Evolutionary conservation across 2,329 filamentous ascomycete genomes (phyloP).

Genomic region (Atkinsonella texensis): DNA sequence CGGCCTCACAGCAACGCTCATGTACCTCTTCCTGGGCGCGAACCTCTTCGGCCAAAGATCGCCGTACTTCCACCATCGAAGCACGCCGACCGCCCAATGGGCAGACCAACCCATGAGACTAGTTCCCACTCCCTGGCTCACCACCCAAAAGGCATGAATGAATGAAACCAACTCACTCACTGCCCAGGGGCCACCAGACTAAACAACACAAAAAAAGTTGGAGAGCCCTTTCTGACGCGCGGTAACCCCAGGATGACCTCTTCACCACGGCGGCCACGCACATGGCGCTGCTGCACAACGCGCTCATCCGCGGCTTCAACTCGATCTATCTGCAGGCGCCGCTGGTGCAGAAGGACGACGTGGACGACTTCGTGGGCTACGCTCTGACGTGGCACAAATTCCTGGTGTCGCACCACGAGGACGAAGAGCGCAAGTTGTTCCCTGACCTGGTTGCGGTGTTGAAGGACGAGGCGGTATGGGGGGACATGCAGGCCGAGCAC

Average conservation of each 20-base stretch:
- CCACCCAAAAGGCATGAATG: constrained; percentile 28
- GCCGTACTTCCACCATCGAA: constrained; percentile 20
- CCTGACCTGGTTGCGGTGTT: constrained; percentile 40
- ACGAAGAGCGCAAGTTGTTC: constrained; percentile 46
- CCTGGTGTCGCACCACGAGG: constrained; percentile 47
- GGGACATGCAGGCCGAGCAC: constrained; percentile 42
- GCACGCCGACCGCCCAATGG: constrained; percentile 27
- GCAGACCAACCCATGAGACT: constrained; percentile 43
- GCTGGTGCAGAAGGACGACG: constrained; percentile 37
- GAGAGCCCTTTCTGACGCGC: too few species aligned
- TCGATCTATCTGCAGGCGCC: constrained; percentile 49
- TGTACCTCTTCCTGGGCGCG: constrained; percentile 13
- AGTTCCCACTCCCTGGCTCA: constrained; percentile 40
- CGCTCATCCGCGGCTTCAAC: constrained; percentile 52
- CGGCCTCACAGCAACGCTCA: not conserved
- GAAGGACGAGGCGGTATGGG: constrained; percentile 37
- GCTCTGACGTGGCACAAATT: constrained; percentile 45
- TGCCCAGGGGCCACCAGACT: too few species aligned
- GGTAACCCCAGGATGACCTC: constrained; percentile 36
- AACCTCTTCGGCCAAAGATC: constrained; percentile 22
- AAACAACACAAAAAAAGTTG: too few species aligned
- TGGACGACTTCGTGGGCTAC: constrained; percentile 45
- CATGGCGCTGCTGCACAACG: constrained; percentile 50
- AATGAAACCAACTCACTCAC: too few species aligned
- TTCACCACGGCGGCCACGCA: constrained; percentile 48